These are phyloP conservation scores for Cercophora sp. DNA, from an alignment of 495 filamentous ascomycete genomes.

Conservation along the genomic window DNA sequence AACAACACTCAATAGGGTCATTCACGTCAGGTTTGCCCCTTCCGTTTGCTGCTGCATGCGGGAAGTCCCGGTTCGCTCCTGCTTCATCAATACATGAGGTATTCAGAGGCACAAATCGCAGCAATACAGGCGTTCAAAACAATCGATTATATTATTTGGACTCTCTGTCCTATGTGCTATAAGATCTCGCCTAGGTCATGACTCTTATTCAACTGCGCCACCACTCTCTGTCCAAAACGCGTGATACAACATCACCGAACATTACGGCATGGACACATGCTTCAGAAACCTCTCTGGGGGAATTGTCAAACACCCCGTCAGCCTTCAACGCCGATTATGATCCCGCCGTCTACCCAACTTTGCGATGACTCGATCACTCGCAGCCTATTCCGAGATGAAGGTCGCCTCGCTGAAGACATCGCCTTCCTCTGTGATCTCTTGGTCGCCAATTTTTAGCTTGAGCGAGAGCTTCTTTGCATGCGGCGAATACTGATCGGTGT, in stretches of 20 bases:
- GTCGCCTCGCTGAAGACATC: constrained; percentile 78
- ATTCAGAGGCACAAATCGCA: neutral
- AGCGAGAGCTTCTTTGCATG: constrained; percentile 54
- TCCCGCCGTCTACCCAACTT: constrained; percentile 14
- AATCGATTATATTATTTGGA: constrained; percentile 13
- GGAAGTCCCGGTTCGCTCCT: no score
- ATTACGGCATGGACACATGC: constrained; percentile 6
- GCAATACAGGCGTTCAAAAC: neutral
- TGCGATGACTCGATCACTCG: neutral
- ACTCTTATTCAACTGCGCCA: constrained; percentile 1
- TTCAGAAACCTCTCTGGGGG: no score
- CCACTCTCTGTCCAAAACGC: neutral
- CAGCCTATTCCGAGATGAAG: constrained; percentile 65
- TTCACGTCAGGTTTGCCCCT: no score
- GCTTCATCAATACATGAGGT: neutral
- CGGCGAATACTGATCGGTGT: constrained; percentile 61
- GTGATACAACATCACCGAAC: constrained; percentile 5
- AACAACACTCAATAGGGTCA: no score
- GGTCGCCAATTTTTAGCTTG: constrained; percentile 77
- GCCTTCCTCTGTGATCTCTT: constrained; percentile 73
- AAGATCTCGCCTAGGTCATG: constrained; percentile 6
- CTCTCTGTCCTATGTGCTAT: constrained; percentile 6
- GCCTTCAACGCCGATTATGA: constrained; percentile 18
- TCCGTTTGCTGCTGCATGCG: no score
- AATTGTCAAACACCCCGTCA: no score